Evolutionary conservation across 139 green algal genomes (phyloP).

Genomic region (Picocystis salinarum): DNA sequence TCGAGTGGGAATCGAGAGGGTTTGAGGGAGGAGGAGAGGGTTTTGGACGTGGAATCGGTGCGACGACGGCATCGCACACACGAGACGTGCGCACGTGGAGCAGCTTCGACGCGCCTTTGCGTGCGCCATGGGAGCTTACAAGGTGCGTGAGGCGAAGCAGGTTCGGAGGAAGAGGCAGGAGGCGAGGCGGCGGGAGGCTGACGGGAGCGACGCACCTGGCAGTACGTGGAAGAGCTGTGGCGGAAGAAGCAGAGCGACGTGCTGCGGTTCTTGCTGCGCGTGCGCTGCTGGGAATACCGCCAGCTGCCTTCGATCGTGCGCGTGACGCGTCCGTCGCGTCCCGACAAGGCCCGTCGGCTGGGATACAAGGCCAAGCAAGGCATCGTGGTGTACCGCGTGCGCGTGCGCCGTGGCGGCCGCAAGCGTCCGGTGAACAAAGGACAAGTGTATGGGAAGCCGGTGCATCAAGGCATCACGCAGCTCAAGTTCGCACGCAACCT

Average conservation of each 20-base stretch:
- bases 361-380: constrained; percentile 91
- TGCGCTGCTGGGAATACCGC: constrained; percentile 98
- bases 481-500: constrained; percentile 92
- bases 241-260: constrained; percentile 98
- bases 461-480: constrained; percentile 88
- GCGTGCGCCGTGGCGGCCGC: constrained; percentile 83
- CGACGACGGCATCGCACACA: too few relatives aligned
- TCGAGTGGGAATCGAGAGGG: too few relatives aligned
- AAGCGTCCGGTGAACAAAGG: constrained; percentile 90
- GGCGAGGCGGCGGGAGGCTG: too few relatives aligned
- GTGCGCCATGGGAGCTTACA: too few relatives aligned
- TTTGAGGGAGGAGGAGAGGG: too few relatives aligned
- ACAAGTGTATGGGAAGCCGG: constrained; percentile 89
- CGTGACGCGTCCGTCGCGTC: constrained; percentile 61
- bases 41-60: too few relatives aligned
- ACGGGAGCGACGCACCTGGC: too few relatives aligned
- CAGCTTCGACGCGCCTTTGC: too few relatives aligned
- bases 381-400: constrained; percentile 87
- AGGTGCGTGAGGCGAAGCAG: too few relatives aligned
- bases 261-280: constrained; percentile 89
- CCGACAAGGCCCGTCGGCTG: constrained; percentile 91
- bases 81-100: too few relatives aligned
- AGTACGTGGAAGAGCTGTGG: constrained; percentile 98
- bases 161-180: too few relatives aligned
- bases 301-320: constrained; percentile 81